Evolutionary conservation across 108 stramenopile species (phyloP).

Genomic region (Nannochloropsis oceanica): DNA sequence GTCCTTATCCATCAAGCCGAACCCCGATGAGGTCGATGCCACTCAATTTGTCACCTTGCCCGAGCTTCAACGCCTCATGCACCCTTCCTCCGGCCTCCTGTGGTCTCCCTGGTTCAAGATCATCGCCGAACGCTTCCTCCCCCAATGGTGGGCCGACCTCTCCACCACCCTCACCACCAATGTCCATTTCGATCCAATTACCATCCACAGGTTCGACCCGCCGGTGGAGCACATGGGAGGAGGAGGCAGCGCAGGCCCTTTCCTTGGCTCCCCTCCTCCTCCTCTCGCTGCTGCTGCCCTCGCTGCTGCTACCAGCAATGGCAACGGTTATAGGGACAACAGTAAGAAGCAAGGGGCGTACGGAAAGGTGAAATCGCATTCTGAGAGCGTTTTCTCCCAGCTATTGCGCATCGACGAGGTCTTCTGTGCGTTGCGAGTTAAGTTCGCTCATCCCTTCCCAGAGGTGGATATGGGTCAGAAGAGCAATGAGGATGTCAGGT

Average conservation of each 20-base stretch:
- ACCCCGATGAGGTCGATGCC: slow-evolving; percentile 32
- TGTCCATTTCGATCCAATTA: slow-evolving; percentile 22
- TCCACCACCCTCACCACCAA: slow-evolving; percentile 25
- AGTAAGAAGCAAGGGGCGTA: slow-evolving; percentile 93
- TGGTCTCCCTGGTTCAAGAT: slow-evolving; percentile 45
- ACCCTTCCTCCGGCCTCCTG: slow-evolving; percentile 13
- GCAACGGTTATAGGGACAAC: background rate
- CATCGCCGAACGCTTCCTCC: slow-evolving; percentile 33
- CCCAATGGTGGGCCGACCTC: slow-evolving; percentile 32
- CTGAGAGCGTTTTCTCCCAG: slow-evolving; percentile 56
- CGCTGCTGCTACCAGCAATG: background rate
- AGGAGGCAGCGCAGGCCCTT: background rate
- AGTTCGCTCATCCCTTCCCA: background rate
- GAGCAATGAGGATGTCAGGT: slow-evolving; percentile 52
- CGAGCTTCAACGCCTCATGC: slow-evolving; percentile 36
- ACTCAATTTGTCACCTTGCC: slow-evolving; percentile 16
- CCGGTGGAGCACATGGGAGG: slow-evolving; percentile 26
- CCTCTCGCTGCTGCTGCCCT: background rate
- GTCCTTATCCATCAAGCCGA: slow-evolving; percentile 11
- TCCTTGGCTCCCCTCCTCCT: background rate
- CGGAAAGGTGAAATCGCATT: slow-evolving; percentile 56
- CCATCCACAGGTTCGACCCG: slow-evolving; percentile 40
- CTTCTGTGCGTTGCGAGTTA: background rate
- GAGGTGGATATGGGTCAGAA: slow-evolving; percentile 19
- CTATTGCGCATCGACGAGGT: slow-evolving; percentile 39